Evolutionary conservation across 2,329 filamentous ascomycete genomes (phyloP), one percentile per base, ranked within the genome.

Genomic region (Didymella pomorum): DNA sequence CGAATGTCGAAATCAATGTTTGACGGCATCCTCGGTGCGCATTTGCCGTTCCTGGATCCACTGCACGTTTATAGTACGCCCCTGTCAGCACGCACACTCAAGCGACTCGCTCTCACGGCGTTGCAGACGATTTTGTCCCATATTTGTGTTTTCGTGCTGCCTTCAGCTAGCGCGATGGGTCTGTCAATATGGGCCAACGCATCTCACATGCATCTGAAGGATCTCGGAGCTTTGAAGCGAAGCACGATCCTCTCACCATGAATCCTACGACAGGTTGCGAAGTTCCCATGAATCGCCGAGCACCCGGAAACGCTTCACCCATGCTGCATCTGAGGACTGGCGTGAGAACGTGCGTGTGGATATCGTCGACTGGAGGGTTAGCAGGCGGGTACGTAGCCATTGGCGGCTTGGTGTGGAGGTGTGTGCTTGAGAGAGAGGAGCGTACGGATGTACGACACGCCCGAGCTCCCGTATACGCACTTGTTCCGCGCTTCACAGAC

Each of bases 161-260:
- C 31, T 57, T 57, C 4, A 29, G 29, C 56, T 58, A 54, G 56
- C 33, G 56, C 41, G 11, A 58, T 58, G 50, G 56, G 56, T 53
- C 56, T 42, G 41, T 46, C 56, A 54, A 58, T 58, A 58, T 46
- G 50, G 49, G 56, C 56, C 56, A 58, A 44, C 56, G 48, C 56
- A 58, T 58, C 39, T 39, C 50, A 58, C 49, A 53, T 44, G 49
- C 56, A 54, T 53, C 33, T 57, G 44, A 41, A 42, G 50, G 45
- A 58, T 58, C 41, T 58, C 50, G 56, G 56, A 58, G 46, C 41
- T 50, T 41, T 51, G 56, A 58, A 58, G 56, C 56, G 56, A 50
- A 58, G 56, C 56, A 54, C 56, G 51, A 51, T 54, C 56, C 56
- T 39, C 49, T 41, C 39, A 28, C 29, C 12, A 37, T 21, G 12